These are phyloP conservation scores for Pestalotiopsis sp. DNA, from an alignment of 2,329 filamentous ascomycete genomes.

Conservation along the genomic window DNA sequence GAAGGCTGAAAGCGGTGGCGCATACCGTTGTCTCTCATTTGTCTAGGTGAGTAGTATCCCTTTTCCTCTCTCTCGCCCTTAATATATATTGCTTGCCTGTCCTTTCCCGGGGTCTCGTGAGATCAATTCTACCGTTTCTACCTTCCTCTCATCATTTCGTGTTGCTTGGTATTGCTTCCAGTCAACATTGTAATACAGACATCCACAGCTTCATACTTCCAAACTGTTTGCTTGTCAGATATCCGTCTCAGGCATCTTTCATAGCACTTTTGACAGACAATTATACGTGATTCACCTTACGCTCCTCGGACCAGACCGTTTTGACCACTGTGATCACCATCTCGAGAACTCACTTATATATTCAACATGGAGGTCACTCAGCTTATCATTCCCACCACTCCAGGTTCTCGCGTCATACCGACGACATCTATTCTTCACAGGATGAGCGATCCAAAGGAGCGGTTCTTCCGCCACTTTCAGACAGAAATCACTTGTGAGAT, in stretches of 20 bases:
- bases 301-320: background rate
- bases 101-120: background rate
- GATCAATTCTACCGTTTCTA: background rate
- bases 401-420: background rate
- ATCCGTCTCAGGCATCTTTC: background rate
- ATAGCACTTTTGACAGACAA: background rate
- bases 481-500: slow-evolving; percentile 69
- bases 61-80: background rate
- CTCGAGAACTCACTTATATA: background rate
- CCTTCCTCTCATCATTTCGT: background rate
- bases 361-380: slow-evolving; percentile 11
- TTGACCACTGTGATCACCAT: background rate
- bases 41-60: background rate
- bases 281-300: background rate
- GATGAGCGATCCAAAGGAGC: slow-evolving; percentile 66
- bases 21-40: background rate
- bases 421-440: slow-evolving; percentile 16
- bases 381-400: slow-evolving; percentile 8
- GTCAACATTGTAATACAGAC: background rate
- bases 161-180: background rate
- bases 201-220: background rate
- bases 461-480: slow-evolving; percentile 85
- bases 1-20: background rate
- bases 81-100: background rate
- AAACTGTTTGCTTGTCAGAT: background rate